Evolutionary conservation across 169 alveolate species (phyloP).

Genomic region (Cyclospora cayetanensis): DNA sequence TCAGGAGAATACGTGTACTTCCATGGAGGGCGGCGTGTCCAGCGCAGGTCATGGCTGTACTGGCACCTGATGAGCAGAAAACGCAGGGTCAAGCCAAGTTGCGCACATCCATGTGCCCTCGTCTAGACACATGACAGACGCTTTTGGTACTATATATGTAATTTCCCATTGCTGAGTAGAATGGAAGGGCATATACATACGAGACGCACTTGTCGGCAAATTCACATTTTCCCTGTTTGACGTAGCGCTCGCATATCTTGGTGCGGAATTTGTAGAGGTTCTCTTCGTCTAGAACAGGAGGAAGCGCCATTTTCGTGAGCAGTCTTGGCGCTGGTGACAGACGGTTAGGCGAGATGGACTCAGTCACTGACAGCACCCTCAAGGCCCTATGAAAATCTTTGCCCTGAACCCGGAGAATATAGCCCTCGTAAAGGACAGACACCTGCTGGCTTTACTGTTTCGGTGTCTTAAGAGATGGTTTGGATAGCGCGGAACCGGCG

Average conservation of each 20-base stretch:
- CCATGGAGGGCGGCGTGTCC: slow-evolving; percentile 68
- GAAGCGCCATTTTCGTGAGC: slow-evolving; percentile 47
- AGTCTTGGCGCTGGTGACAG: neutral
- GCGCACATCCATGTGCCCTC: neutral
- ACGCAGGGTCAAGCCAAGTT: neutral
- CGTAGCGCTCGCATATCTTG: slow-evolving; percentile 69
- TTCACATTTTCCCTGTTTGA: slow-evolving; percentile 64
- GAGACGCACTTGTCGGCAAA: slow-evolving; percentile 63
- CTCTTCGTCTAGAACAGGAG: slow-evolving; percentile 60
- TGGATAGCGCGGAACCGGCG: no score
- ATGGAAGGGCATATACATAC: no score
- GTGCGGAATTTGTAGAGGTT: slow-evolving; percentile 68
- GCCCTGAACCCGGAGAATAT: no score
- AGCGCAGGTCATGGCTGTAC: slow-evolving; percentile 62
- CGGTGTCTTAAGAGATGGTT: no score
- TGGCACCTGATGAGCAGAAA: slow-evolving; percentile 16
- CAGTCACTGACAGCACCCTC: neutral
- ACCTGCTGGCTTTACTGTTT: no score
- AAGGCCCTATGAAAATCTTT: neutral
- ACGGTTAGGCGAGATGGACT: neutral
- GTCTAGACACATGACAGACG: neutral
- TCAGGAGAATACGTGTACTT: slow-evolving; percentile 53
- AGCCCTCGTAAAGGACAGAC: no score
- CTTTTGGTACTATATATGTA: no score
- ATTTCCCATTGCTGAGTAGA: no score